A percentile compares a stretch with the other conserved stretches of the same genome.
phyloP scores from a whole-genome alignment of 768 basidiomycete species.

The Leccinellum albellum region DNA sequence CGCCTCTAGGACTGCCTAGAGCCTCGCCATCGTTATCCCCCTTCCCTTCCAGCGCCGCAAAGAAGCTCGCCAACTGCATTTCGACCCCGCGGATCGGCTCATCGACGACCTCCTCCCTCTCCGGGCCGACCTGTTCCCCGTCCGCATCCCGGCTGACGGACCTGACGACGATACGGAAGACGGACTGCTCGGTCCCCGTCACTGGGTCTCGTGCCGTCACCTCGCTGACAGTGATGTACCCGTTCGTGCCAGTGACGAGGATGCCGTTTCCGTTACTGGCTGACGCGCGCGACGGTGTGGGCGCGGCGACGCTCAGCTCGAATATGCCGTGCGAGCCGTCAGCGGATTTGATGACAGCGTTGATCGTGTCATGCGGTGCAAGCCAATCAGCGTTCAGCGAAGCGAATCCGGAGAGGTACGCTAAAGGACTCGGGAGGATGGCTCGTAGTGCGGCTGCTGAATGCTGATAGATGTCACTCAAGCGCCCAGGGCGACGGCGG shows the following conservation, averaged over 20 bases:
- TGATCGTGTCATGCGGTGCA: conserved; percentile 76
- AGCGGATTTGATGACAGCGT: conserved; percentile 43
- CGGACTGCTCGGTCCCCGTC: conserved; percentile 18
- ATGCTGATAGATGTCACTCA: conserved; percentile 44
- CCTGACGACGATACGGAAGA: conserved; percentile 41
- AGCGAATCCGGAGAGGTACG: conserved; percentile 58
- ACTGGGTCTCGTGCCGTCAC: conserved; percentile 24
- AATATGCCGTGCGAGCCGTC: conserved; percentile 57
- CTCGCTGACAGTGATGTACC: conserved; percentile 51
- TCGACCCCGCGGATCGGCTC: conserved; percentile 49
- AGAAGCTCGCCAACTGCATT: conserved; percentile 56
- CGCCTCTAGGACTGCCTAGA: conserved; percentile 56
- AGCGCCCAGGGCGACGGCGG: background rate
- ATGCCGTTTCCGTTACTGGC: conserved; percentile 23
- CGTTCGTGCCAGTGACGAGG: conserved; percentile 59
- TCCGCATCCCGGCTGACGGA: conserved; percentile 18
- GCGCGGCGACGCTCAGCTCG: conserved; percentile 62
- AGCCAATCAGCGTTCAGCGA: conserved; percentile 70
- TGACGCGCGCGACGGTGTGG: conserved; percentile 39
- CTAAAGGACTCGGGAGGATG: conserved; percentile 50
- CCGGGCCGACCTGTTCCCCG: conserved; percentile 19
- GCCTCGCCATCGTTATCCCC: conserved; percentile 36
- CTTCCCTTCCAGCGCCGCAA: conserved; percentile 45
- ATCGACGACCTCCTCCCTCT: conserved; percentile 47
- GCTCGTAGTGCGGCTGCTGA: conserved; percentile 60